Percentiles rank a stretch among this genome's conserved stretches.
phyloP scores from a whole-genome alignment of 106 monocot species.

The Dioscorea dumetorum region DNA sequence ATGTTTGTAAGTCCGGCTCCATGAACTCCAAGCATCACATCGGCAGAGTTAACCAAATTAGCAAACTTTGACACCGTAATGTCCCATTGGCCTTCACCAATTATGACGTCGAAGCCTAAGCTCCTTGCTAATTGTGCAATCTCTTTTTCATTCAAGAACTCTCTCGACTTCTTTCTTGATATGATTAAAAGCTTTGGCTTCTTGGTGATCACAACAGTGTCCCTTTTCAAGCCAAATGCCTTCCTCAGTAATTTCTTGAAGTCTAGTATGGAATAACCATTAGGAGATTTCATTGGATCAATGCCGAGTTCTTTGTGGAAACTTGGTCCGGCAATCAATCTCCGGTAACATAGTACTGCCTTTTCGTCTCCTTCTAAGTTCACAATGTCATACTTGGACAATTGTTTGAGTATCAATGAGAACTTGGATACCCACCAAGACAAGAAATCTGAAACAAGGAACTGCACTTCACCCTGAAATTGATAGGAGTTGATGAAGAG shows the following conservation, averaged over 20 bases:
- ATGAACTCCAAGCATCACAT: conserved; percentile 69
- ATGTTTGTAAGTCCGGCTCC: conserved; percentile 80
- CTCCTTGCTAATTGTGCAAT: conserved; percentile 53
- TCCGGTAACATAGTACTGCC: conserved; percentile 37
- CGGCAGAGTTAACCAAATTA: conserved; percentile 64
- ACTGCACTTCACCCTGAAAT: conserved; percentile 41
- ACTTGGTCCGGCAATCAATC: conserved; percentile 27
- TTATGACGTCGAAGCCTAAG: conserved; percentile 51
- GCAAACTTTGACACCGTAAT: conserved; percentile 47
- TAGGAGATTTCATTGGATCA: conserved; percentile 14
- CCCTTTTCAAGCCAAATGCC: conserved; percentile 34
- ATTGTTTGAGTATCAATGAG: conserved; percentile 33
- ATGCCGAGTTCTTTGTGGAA: conserved; percentile 64
- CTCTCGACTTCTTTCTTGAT: conserved; percentile 39
- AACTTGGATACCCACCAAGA: conserved; percentile 53
- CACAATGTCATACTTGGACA: conserved; percentile 44
- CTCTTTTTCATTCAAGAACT: conserved; percentile 32
- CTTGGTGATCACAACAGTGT: not conserved
- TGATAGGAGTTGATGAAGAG: conserved; percentile 40
- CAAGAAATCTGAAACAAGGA: conserved; percentile 33
- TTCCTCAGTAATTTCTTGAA: conserved; percentile 38
- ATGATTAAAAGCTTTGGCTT: conserved; percentile 56
- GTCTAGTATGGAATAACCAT: conserved; percentile 28
- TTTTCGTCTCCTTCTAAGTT: conserved; percentile 13
- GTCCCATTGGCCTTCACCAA: conserved; percentile 28